Evolutionary conservation across 495 filamentous ascomycete genomes (phyloP), one percentile per base, ranked within the genome.

Genomic region (Penicillium herquei): DNA sequence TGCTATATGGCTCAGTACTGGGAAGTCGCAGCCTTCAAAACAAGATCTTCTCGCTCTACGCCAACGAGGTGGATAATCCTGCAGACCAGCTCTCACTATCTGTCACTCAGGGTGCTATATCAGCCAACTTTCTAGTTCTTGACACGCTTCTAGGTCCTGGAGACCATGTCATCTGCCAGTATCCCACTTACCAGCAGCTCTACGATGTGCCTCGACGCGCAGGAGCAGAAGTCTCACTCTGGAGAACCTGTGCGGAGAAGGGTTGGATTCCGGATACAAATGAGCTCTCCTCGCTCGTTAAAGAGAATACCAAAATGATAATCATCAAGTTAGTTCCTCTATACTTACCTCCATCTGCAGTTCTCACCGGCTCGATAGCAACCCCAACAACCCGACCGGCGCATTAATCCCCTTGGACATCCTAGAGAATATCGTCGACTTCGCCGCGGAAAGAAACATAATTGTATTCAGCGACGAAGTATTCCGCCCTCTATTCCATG

Each of bases 371-470:
- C 34, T 53, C 39, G 55, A 13, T 39, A 37, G 32, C 33, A 93
- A 91, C 51, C 89, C 90, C 1, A 87, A 92, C 66, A 95, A 93
- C 66, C 89, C 90, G 6, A 91, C 86, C 3, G 88, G 90, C 8
- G 79, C 85, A 16, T 80, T 84, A 21, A 84, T 86, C 50, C 80
- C 84, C 1, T 77, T 68, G 41, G 55, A 74, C 0, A 71, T 81
- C 17, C 75, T 92, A 0, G 57, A 80, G 13, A 52, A 73, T 3
- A 78, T 92, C 41, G 73, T 90, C 31, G 67, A 80, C 11, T 67
- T 91, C 45, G 88, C 88, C 6, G 62, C 68, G 13, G 58, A 74
- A 48, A 73, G 79, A 37, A 71, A 80, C 39, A 86, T 91, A 49
- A 83, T 77, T 31, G 72, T 93, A 18, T 73, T 91, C 49, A 80